Base-by-base conservation (phyloP, 2,329 filamentous ascomycete genomes). In the Lachnum nothofagi region DNA sequence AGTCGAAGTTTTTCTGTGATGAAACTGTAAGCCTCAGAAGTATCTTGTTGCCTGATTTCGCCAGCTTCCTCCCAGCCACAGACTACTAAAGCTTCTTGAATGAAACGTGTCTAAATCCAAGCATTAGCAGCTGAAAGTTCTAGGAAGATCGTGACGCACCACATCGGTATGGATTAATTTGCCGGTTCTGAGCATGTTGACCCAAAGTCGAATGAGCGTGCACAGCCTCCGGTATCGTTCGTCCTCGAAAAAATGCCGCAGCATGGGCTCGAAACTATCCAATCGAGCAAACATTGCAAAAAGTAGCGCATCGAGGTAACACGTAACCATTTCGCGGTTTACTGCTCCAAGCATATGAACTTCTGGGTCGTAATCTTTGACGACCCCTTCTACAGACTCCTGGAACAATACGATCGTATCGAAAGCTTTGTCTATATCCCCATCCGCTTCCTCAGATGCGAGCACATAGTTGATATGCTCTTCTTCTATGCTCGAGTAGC, bases 231-330 rank as follows among this genome's bases (percentile, higher is more conserved):
- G 82, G 54, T 85, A 80, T 9, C 73, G 68, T 54, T 88, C 82
- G 52, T 93, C 86, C 22, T 82, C 77, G 53, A 88, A 88, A 6
- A 84, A 82, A 49, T 85, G 85, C 65, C 88, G 91, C 27, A 96
- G 75, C 76, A 97, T 95, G 42, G 86, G 88, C 67, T 97, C 91
- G 65, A 95, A 98, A 55, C 86, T 91, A 57, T 89, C 85, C 31
- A 96, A 76, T 52, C 88, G 84, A 16, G 88, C 86, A 65, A 97
- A 97, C 89, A 98, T 96, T 66, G 91, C 86, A 65, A 96, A 97
- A 1, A 98, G 77, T 19, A 97, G 72, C 0, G 91, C 79, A 66
- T 97, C 93, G 14, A 97, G 74, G 65, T 94, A 97, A 71, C 93
- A 98, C n/a, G 91, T 97, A 29, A 95, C 89, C 41, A 80, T 81